Base-by-base conservation (phyloP, 2,329 filamentous ascomycete species). In the Ceratocystis cacaofunesta region DNA sequence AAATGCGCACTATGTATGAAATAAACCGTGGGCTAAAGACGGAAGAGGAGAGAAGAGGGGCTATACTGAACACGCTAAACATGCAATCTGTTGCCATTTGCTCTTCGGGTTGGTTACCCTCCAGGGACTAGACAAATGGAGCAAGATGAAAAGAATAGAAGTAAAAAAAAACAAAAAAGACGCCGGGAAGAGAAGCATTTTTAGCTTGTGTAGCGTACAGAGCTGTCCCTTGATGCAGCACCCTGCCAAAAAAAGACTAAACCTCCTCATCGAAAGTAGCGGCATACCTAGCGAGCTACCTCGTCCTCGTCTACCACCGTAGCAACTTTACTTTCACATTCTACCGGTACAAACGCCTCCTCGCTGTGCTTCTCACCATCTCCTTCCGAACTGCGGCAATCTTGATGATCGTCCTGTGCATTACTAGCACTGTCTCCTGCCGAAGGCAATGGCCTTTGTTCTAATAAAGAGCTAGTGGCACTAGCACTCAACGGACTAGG, bases 301-400 rank as follows among this genome's bases (percentile, higher is more conserved):
- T 58, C 63, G 19, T 64, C 63, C 32, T 55, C 75, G 64, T 80
- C 79, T 69, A 80, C 78, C 5, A 82, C 74, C 3, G 78, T 79
- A 10, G 74, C 79, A 3, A 76, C 77, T 67, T 72, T 79, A 1
- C 72, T 77, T 69, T 79, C 81, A 6, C 58, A 7, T 32, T 65
- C 63, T 30, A 22, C 41, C 12, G 36, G 10, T 17, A n/a, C 46
- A 19, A 22, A 52, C 32, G 22, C 28, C 30, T 28, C 48, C 28
- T 46, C 75, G 76, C 69, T 79, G 7, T 58, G 22, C 63, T 64
- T 79, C 5, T 68, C 69, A 15, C 62, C 46, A 30, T 65, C 44
- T 43, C 48, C 5, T 66, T 66, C 52, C 69, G 67, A 44, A 63
- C 66, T 10, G 65, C 62, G 28, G 65, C 46, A 61, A 66, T 71